Conservation (phyloP, 176 grass and related monocot species). For the Dendrocalamus sinicus region DNA sequence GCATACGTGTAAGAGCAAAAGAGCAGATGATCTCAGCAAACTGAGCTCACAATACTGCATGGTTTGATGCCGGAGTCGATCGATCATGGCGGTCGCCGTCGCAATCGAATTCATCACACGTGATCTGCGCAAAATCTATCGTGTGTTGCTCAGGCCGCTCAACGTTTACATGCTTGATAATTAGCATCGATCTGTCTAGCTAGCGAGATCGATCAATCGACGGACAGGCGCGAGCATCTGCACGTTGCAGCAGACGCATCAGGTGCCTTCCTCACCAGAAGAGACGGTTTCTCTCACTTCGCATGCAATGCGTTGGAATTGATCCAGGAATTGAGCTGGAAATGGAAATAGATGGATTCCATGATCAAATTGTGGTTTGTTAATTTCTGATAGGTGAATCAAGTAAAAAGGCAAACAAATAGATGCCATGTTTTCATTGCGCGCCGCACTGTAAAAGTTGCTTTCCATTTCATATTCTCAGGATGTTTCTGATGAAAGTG, state of each 20-base stretch:
- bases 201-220: background rate
- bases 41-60: background rate
- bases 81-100: background rate
- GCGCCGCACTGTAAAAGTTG: background rate
- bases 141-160: background rate
- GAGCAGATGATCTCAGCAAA: background rate
- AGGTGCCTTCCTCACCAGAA: background rate
- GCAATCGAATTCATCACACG: background rate
- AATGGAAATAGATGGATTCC: background rate
- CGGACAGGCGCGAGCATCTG: background rate
- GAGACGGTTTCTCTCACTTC: background rate
- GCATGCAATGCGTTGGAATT: background rate
- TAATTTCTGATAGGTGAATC: background rate
- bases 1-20: background rate
- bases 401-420: background rate
- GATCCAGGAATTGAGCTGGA: background rate
- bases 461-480: background rate
- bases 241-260: background rate
- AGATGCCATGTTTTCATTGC: background rate
- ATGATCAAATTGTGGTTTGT: too few species aligned
- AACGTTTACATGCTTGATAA: background rate
- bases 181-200: background rate
- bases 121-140: background rate
- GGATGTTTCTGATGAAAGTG: background rate
- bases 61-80: background rate